Evolutionary conservation across 2,329 filamentous ascomycete species (phyloP), one percentile per base, ranked within the genome.

Genomic region (Teratosphaeria epicoccoides): DNA sequence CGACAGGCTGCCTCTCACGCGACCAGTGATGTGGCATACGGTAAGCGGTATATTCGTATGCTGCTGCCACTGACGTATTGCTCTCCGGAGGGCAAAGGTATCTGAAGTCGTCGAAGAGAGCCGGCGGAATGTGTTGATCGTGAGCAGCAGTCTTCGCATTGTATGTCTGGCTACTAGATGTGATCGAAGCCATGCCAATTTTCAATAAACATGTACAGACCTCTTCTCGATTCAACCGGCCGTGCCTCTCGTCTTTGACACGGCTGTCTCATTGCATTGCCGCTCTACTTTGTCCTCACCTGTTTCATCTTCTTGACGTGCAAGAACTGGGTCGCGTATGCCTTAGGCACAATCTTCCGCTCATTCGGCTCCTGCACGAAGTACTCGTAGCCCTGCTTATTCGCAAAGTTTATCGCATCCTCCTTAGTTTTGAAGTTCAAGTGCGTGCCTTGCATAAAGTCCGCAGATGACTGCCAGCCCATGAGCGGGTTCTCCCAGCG

Each of bases 361-460:
- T 82, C 81, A 66, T 96, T 94, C 29, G 93, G 91, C 74, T 97
- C 93, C 76, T 97, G 93, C 23, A 98, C 90, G 69, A 93, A 97
- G 73, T 95, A 98, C 69, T 98, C 91, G 69, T 98, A 98, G 29
- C 94, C 93, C 72, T 98, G 93, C 80, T 97, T 98, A 75, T 97
- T 87, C 23, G 94, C 93, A 67, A 98, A 98, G 53, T 78, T 76
- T 64, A 98, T 91, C 59, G 93, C 93, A 62, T 95, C 91, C 69
- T 97, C 89, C 77, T 95, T 97, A 63, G 77, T 79, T 71, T 87
- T 87, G 79, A 98, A 98, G 71, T 84, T 84, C 63, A 98, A 72
- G 68, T 89, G 81, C 47, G 89, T 95, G 65, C 89, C 91, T 71
- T 98, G 90, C 88, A 98, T 93, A 67, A 82, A 82, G 71, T 98